These are phyloP conservation scores for Torulaspora franciscae DNA, from an alignment of 805 yeast species.

Conservation along the genomic window DNA sequence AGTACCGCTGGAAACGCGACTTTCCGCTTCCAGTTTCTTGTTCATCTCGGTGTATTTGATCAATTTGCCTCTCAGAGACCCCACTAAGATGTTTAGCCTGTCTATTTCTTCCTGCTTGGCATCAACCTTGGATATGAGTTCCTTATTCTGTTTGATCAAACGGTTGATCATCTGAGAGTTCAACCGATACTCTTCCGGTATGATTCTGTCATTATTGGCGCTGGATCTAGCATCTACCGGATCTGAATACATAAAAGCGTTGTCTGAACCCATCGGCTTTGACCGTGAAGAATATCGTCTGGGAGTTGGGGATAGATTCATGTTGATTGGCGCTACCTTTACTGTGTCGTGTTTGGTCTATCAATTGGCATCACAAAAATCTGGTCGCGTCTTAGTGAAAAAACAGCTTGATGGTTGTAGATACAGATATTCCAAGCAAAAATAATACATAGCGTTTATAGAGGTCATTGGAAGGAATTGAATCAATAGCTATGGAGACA, in stretches of 20 bases:
- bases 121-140: conserved; percentile 32
- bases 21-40: conserved; percentile 12
- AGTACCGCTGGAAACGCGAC: conserved; percentile 9
- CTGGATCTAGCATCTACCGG: conserved; percentile 5
- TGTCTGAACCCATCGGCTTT: conserved; percentile 3
- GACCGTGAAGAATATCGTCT: conserved; percentile 25
- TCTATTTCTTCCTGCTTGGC: conserved; percentile 31
- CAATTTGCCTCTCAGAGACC: conserved; percentile 35
- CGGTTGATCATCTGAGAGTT: conserved; percentile 39
- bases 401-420: not conserved
- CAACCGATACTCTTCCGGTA: conserved; percentile 36
- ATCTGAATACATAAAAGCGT: conserved; percentile 12
- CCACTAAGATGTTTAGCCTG: conserved; percentile 33
- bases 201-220: conserved; percentile 20
- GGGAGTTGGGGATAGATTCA: conserved; percentile 34
- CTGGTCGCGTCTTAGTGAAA: not conserved
- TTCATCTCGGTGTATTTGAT: conserved; percentile 36
- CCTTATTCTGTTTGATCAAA: conserved; percentile 37
- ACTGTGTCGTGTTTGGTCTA: conserved; percentile 1
- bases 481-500: not conserved
- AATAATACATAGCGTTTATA: conserved; percentile 3
- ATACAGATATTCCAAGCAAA: conserved; percentile 3
- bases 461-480: not conserved
- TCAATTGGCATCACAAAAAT: conserved; percentile 8
- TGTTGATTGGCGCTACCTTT: conserved; percentile 1